phyloP scores from a whole-genome alignment of 768 basidiomycete genomes.

The Imleria badia region DNA sequence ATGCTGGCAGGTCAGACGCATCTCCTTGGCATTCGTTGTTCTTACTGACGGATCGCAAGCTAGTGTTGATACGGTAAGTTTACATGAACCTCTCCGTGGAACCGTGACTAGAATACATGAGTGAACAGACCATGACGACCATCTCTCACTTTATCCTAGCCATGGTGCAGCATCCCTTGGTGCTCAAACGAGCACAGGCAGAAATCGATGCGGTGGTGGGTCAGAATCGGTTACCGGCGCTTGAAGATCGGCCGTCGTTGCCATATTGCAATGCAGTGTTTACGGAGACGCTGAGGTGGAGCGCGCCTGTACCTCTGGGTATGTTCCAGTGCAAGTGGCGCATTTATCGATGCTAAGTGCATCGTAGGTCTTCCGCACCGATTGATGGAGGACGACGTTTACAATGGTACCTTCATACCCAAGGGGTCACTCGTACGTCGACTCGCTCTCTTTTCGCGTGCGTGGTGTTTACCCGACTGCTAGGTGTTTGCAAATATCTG shows the following conservation, averaged over 20 bases:
- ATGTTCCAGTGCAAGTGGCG: conserved; percentile 14
- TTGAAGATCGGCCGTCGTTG: conserved; percentile 53
- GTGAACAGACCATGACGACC: conserved; percentile 46
- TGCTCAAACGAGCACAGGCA: conserved; percentile 54
- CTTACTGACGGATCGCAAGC: conserved; percentile 24
- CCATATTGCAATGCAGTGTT: conserved; percentile 61
- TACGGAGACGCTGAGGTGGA: conserved; percentile 57
- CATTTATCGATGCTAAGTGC: not conserved
- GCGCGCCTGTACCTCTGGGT: conserved; percentile 58
- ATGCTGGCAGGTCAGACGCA: conserved; percentile 38
- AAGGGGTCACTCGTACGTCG: conserved; percentile 56
- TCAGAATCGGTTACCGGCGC: conserved; percentile 52
- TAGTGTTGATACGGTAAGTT: conserved; percentile 60
- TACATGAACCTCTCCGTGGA: not conserved
- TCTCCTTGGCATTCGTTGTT: not conserved
- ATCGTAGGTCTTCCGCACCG: conserved; percentile 59
- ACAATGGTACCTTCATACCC: conserved; percentile 57
- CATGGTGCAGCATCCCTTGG: conserved; percentile 61
- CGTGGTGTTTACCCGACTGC: conserved; percentile 3
- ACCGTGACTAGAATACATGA: conserved; percentile 15
- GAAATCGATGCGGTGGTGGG: conserved; percentile 59
- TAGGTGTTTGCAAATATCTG: conserved; percentile 63
- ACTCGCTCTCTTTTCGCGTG: not conserved
- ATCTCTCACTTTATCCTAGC: conserved; percentile 63
- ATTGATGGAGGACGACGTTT: conserved; percentile 64